These are phyloP conservation scores for Pichia scutulata DNA, from an alignment of 805 yeast species.

Conservation along the genomic window DNA sequence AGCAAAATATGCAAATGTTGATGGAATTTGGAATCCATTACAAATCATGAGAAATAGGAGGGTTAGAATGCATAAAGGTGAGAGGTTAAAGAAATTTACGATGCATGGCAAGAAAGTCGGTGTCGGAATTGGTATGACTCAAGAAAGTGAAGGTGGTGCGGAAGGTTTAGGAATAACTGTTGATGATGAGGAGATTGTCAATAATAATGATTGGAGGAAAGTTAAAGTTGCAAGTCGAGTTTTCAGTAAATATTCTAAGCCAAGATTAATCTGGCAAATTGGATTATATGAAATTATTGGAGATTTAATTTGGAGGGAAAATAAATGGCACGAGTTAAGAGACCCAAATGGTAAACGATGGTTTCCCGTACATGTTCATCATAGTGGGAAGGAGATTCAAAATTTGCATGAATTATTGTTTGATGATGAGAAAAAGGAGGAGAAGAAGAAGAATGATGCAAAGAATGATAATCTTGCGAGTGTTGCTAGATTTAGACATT, in stretches of 20 bases:
- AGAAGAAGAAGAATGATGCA: neutral
- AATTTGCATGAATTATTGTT: conserved; percentile 5
- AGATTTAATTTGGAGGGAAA: conserved; percentile 52
- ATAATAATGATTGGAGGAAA: conserved; percentile 9
- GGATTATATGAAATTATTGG: conserved; percentile 50
- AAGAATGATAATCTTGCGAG: conserved; percentile 22
- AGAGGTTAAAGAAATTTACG: conserved; percentile 32
- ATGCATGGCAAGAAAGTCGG: conserved; percentile 8
- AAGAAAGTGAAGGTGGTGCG: conserved; percentile 14
- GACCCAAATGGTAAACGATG: conserved; percentile 41
- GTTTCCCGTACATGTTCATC: conserved; percentile 30
- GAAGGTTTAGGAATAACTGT: conserved; percentile 15
- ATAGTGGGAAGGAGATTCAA: neutral
- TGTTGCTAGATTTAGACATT: conserved; percentile 22
- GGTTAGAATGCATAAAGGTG: conserved; percentile 44
- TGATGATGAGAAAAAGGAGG: conserved; percentile 3
- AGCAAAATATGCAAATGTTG: conserved; percentile 41
- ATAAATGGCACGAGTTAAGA: conserved; percentile 45
- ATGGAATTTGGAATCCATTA: conserved; percentile 71
- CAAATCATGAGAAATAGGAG: conserved; percentile 73
- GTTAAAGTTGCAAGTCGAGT: conserved; percentile 60
- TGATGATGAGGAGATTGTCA: conserved; percentile 17
- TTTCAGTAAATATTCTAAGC: conserved; percentile 41
- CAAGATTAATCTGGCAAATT: conserved; percentile 54
- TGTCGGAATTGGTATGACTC: neutral